Base-by-base conservation (phyloP, 805 yeast species). In the Torulaspora delbrueckii region DNA sequence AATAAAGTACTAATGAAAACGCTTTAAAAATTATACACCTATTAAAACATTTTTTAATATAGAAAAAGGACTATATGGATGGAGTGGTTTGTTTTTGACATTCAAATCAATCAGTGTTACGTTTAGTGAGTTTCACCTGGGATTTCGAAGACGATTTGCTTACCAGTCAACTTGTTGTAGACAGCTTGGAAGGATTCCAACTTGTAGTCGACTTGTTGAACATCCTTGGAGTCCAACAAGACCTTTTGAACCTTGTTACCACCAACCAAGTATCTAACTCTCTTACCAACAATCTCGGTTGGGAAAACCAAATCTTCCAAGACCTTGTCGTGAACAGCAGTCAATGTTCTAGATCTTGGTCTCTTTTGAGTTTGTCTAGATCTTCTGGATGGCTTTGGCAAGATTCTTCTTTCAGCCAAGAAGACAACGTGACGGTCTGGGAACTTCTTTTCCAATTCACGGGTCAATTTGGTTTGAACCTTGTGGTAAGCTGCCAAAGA, bases 371-470 rank as follows among this genome's bases (percentile, higher is more conserved):
- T 76, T 75, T 84, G 86, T 82, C 89, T 87, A 55, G 96, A 80
- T 70, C 83, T 78, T 80, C 98, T 89, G 69, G 95, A 86, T 74
- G 98, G 97, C 83, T 88, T 91, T 79, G 98, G 96, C 72, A 93
- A 82, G 79, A 91, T 93, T 80, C 96, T 88, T 81, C 99, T 88
- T 82, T 91, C 98, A 72, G 97, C 98, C 72, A 91, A 84, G 88
- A 91, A 88, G 67, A 93, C 91, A 75, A 91, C 96, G 75, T 93
- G 97, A 76, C 96, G 87, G 83, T 91, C 99, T 73, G 97, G 95
- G 90, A 91, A 93, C 81, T 93, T 91, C 95, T 91, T 91, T 81
- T 91, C 99, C 74, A 91, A 86, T 82, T 91, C 99, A 79, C 98
- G 91, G 79, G 96, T 88, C 74, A 91, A 84, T 78, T 90, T 86